A percentile compares a stretch with the other conserved stretches of the same genome.
Evolutionary conservation across 179 eudicot genomes (phyloP).

Genomic region (Silene coronaria): DNA sequence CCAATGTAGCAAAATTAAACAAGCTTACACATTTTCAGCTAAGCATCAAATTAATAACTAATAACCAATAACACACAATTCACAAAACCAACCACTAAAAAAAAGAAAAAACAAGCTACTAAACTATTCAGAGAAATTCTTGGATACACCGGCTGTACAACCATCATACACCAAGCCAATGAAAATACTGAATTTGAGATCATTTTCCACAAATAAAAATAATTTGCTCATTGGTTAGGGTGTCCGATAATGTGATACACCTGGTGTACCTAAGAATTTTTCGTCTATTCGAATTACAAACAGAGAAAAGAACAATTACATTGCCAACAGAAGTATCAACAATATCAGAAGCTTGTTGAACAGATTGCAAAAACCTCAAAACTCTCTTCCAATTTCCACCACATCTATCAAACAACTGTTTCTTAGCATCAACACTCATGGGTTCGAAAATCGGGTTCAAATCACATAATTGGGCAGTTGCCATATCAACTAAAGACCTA

Average conservation of each 20-base stretch:
- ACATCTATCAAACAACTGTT: conserved; percentile 49
- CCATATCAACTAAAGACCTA: conserved; percentile 66
- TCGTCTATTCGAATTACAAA: background rate
- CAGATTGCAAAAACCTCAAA: conserved; percentile 78
- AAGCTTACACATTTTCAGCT: background rate
- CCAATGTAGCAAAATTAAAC: background rate
- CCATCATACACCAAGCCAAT: too few species aligned
- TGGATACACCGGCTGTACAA: too few species aligned
- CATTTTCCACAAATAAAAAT: too few species aligned
- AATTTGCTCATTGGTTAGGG: too few species aligned
- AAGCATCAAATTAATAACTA: conserved; percentile 11
- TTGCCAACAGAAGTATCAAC: conserved; percentile 82
- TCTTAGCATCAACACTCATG: conserved; percentile 31
- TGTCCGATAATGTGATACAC: too few species aligned
- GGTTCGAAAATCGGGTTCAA: conserved; percentile 44
- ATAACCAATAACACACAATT: background rate
- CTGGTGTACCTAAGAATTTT: too few species aligned
- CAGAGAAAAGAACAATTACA: conserved; percentile 41
- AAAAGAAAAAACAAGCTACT: background rate
- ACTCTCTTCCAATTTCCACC: conserved; percentile 75
- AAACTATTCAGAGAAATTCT: background rate
- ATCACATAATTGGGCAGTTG: conserved; percentile 66
- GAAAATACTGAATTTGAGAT: too few species aligned
- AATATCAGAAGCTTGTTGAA: conserved; percentile 69
- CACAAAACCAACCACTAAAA: background rate